Evolutionary conservation across 768 basidiomycete genomes (phyloP).

Genomic region (Leccinum subgranulosum): DNA sequence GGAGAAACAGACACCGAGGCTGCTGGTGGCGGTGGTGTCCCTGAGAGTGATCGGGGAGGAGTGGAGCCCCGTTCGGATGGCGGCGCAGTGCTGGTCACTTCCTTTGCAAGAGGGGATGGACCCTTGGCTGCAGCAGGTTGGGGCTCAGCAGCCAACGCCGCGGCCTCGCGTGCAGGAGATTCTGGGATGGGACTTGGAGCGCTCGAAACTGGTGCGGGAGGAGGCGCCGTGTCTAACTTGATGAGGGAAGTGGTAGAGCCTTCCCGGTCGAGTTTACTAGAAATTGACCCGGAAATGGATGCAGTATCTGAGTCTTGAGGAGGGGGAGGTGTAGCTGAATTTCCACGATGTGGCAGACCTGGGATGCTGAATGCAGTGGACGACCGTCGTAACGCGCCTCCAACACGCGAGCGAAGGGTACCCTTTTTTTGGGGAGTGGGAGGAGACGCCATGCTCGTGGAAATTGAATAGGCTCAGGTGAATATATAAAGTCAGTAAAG

Average conservation of each 20-base stretch:
- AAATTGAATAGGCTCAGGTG: constrained; percentile 3
- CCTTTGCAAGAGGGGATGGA: constrained; percentile 43
- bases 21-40: constrained; percentile 19
- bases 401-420: constrained; percentile 58
- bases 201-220: constrained; percentile 19
- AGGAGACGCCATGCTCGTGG: constrained; percentile 27
- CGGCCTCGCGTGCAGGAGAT: constrained; percentile 60
- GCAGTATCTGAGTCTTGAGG: constrained; percentile 28
- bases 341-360: constrained; percentile 29
- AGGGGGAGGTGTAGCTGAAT: constrained; percentile 23
- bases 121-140: constrained; percentile 26
- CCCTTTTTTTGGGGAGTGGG: constrained; percentile 34
- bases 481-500: constrained; percentile 9
- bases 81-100: constrained; percentile 18
- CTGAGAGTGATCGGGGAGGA: constrained; percentile 21
- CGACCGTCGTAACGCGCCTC: constrained; percentile 56
- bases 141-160: constrained; percentile 34
- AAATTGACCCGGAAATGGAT: constrained; percentile 24
- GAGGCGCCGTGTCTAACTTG: constrained; percentile 33
- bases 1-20: constrained; percentile 14
- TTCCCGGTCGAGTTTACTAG: constrained; percentile 30
- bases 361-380: constrained; percentile 51
- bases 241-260: constrained; percentile 29
- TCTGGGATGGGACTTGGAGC: constrained; percentile 68
- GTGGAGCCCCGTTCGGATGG: constrained; percentile 14